A percentile compares a stretch with the other conserved stretches of the same genome.
Evolutionary conservation across 352 stramenopile species (phyloP).

Genomic region (Peronospora belbahrii): DNA sequence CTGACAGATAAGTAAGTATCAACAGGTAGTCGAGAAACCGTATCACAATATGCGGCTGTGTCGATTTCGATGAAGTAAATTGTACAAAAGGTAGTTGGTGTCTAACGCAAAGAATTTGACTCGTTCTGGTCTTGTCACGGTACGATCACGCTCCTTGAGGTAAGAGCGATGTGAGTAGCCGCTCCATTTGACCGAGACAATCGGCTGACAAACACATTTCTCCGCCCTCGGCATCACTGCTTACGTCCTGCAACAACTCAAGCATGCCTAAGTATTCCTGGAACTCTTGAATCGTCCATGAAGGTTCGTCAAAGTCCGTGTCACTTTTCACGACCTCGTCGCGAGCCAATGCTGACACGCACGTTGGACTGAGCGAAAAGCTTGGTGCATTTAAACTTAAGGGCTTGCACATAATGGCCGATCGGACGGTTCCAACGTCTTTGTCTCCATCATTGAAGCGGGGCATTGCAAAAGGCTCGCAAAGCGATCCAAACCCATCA

Average conservation of each 20-base stretch:
- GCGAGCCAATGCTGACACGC: constrained; percentile 13
- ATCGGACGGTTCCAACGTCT: constrained; percentile 29
- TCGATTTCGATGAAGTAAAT: constrained; percentile 31
- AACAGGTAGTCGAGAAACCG: constrained; percentile 5
- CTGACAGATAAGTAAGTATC: constrained; percentile 7
- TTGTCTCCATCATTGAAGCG: constrained; percentile 20
- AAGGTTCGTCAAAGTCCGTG: constrained; percentile 3
- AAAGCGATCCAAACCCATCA: constrained; percentile 26
- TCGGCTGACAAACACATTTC: constrained; percentile 29
- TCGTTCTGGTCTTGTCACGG: constrained; percentile 3
- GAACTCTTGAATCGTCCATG: constrained; percentile 38
- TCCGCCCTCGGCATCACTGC: constrained; percentile 10
- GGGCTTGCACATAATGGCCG: constrained; percentile 26
- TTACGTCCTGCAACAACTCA: constrained; percentile 30
- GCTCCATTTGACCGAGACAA: constrained; percentile 40
- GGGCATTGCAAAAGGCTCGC: constrained; percentile 12
- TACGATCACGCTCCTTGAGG: constrained; percentile 19
- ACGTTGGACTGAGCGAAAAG: constrained; percentile 17
- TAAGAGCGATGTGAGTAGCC: constrained; percentile 35
- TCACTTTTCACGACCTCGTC: constrained; percentile 3
- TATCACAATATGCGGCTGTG: constrained; percentile 31
- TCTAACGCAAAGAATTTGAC: constrained; percentile 19
- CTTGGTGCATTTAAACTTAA: neutral
- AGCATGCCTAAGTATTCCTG: constrained; percentile 36
- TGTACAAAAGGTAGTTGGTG: constrained; percentile 16